Conservation (phyloP, 139 green algal species). For the Volvox reticuliferus region DNA sequence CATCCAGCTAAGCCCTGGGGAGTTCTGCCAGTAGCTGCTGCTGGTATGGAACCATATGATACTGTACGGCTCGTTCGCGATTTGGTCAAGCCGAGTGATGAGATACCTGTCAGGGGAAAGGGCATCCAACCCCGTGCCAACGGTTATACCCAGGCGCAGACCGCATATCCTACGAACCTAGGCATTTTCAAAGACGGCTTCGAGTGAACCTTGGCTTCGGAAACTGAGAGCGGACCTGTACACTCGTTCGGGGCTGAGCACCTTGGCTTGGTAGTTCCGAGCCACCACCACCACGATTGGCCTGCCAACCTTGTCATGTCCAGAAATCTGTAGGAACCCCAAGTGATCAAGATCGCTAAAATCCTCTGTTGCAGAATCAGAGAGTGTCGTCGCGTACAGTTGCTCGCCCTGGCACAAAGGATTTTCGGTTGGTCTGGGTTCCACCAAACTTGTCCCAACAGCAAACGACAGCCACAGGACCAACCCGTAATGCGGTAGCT, state of each 20-base stretch:
- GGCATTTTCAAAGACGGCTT: no score
- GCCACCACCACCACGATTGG: conserved; percentile 25
- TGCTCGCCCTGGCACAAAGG: neutral
- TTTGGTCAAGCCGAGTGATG: neutral
- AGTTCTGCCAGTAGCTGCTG: conserved; percentile 51
- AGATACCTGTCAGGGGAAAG: conserved; percentile 39
- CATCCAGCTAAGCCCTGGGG: conserved; percentile 31
- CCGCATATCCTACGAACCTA: no score
- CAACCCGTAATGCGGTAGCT: neutral
- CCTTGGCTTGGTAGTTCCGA: conserved; percentile 25
- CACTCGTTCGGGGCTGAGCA: conserved; percentile 28
- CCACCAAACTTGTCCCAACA: neutral
- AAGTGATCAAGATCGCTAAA: conserved; percentile 45
- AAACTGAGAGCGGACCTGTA: neutral
- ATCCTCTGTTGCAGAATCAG: neutral
- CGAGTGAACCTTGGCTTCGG: no score
- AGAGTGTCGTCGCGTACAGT: neutral
- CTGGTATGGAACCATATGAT: conserved; percentile 47
- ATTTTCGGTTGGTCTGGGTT: neutral
- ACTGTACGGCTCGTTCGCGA: conserved; percentile 24
- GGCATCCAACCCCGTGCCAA: neutral
- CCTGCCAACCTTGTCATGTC: conserved; percentile 16
- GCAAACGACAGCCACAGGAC: neutral
- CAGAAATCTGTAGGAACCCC: conserved; percentile 1
- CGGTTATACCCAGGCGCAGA: no score